A percentile compares a stretch with the other conserved stretches of the same genome.
Evolutionary conservation across 495 filamentous ascomycete species (phyloP).

Genomic region (Astrocystis sublimbata): DNA sequence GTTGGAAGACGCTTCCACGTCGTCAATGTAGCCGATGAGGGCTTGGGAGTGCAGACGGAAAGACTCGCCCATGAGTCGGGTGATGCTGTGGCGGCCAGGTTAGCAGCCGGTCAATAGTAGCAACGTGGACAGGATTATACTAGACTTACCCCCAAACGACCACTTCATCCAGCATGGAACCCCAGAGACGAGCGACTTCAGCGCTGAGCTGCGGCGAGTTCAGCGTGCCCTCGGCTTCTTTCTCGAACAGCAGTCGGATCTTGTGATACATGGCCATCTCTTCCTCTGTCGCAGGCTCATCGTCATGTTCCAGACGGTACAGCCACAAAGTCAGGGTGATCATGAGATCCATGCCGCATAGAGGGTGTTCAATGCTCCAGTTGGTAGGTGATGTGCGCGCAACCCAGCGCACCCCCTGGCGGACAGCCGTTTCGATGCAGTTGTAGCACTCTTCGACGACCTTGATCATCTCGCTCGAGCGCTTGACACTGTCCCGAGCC

Average conservation of each 20-base stretch:
- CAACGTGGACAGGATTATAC: constrained; percentile 11
- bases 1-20: constrained; percentile 56
- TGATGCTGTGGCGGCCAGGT: constrained; percentile 67
- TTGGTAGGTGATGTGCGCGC: constrained; percentile 95
- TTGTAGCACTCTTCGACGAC: constrained; percentile 97
- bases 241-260: constrained; percentile 88
- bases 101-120: constrained; percentile 41
- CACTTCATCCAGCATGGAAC: constrained; percentile 96
- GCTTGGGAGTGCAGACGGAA: constrained; percentile 97
- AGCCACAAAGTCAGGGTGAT: constrained; percentile 98
- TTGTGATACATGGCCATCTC: constrained; percentile 95
- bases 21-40: constrained; percentile 89
- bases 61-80: constrained; percentile 95
- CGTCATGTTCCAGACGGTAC: constrained; percentile 98
- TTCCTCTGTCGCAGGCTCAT: constrained; percentile 87
- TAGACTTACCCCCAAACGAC: constrained; percentile 87
- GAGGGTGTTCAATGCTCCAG: constrained; percentile 98
- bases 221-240: constrained; percentile 76
- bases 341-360: constrained; percentile 96
- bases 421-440: constrained; percentile 93
- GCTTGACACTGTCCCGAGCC: constrained; percentile 87
- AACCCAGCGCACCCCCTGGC: constrained; percentile 96
- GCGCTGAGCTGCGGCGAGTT: constrained; percentile 78
- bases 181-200: constrained; percentile 92
- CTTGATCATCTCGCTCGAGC: constrained; percentile 96